Percentiles rank a stretch among this genome's conserved stretches.
Conservation (phyloP, 2,329 filamentous ascomycete species). For the Geoglossum cookeanum region DNA sequence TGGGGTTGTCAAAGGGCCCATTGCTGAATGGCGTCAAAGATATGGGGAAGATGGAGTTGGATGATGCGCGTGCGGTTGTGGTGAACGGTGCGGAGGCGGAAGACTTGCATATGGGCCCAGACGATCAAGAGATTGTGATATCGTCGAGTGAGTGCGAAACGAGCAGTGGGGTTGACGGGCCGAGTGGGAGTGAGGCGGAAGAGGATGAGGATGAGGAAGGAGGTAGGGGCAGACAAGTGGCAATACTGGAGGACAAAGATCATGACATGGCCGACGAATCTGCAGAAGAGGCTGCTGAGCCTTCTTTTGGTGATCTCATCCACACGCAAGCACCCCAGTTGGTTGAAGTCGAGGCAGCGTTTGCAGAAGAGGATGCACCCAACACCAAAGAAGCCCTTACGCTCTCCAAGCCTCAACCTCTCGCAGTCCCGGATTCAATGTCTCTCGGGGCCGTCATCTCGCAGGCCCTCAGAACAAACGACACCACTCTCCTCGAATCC, state of each 20-base stretch:
- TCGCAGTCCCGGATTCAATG: constrained; percentile 48
- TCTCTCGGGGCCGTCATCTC: constrained; percentile 85
- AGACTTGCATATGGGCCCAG: constrained; percentile 23
- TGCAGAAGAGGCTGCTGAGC: constrained; percentile 22
- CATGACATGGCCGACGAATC: constrained; percentile 11
- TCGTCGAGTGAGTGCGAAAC: constrained; percentile 28
- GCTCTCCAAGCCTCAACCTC: constrained; percentile 7
- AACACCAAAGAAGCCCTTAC: constrained; percentile 13
- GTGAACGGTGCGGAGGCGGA: constrained; percentile 28
- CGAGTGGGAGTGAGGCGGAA: constrained; percentile 15
- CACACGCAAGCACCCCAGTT: constrained; percentile 48
- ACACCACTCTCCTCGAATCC: constrained; percentile 73
- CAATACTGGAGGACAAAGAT: constrained; percentile 13
- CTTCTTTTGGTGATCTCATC: constrained; percentile 76
- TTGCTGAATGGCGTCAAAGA: constrained; percentile 30
- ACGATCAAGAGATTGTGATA: constrained; percentile 24
- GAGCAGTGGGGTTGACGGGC: constrained; percentile 17
- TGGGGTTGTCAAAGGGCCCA: constrained; percentile 14
- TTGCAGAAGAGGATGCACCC: constrained; percentile 21
- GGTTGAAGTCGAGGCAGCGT: constrained; percentile 52
- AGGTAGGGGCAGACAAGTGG: constrained; percentile 15
- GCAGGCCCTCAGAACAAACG: constrained; percentile 83
- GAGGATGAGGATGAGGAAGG: constrained; percentile 4
- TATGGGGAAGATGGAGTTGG: constrained; percentile 30
- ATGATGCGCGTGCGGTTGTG: constrained; percentile 38